These are phyloP conservation scores for Megacollybia marginata DNA, from an alignment of 768 basidiomycete species.

Conservation along the genomic window DNA sequence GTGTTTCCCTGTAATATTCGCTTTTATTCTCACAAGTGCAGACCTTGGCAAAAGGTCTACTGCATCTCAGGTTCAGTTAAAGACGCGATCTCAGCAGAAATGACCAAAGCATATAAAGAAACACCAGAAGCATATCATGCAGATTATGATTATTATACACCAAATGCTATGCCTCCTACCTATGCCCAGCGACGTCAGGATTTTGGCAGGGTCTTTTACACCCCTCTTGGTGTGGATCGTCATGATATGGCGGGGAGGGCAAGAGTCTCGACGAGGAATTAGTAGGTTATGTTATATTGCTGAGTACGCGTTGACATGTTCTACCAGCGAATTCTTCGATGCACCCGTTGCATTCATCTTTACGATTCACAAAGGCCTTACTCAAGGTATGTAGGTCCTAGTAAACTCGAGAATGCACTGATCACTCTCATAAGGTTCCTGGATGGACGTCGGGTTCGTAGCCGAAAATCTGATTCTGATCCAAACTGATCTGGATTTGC, in stretches of 20 bases:
- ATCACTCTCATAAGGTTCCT: conserved; percentile 5
- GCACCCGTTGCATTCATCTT: conserved; percentile 12
- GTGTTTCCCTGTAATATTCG: not conserved
- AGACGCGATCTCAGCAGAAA: conserved; percentile 4
- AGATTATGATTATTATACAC: conserved; percentile 8
- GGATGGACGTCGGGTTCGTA: conserved; percentile 8
- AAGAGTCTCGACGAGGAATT: conserved; percentile 5
- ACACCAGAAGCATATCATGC: conserved; percentile 5
- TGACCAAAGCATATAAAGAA: conserved; percentile 4
- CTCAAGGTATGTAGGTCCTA: conserved; percentile 4
- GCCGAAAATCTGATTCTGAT: not conserved
- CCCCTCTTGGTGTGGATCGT: conserved; percentile 7
- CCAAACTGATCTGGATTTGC: not conserved
- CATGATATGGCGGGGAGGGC: conserved; percentile 5
- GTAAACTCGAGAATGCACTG: not conserved
- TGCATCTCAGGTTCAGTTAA: conserved; percentile 7
- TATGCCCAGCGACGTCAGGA: conserved; percentile 9
- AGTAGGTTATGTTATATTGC: conserved; percentile 1
- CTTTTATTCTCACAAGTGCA: not conserved
- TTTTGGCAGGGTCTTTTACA: conserved; percentile 9
- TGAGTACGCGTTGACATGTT: not conserved
- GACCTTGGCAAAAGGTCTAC: conserved; percentile 12
- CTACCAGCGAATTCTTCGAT: conserved; percentile 8
- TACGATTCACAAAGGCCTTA: conserved; percentile 10
- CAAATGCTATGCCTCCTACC: conserved; percentile 3